Percentiles rank a stretch among this genome's conserved stretches.
Evolutionary conservation across 768 basidiomycete species (phyloP).

Genomic region (Psilocybe sp.): DNA sequence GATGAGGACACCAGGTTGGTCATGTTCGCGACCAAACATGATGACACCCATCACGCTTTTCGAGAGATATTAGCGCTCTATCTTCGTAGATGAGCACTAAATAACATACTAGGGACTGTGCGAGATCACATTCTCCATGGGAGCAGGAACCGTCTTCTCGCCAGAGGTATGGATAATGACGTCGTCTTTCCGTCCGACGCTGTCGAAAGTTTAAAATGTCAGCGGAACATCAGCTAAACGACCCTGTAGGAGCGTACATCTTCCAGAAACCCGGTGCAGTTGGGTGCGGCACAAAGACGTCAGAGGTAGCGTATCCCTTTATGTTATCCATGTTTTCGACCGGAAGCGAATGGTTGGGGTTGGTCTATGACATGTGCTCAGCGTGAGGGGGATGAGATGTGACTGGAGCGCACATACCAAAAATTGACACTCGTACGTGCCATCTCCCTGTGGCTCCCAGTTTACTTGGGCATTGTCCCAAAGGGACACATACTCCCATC

Average conservation of each 20-base stretch:
- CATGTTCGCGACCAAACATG: constrained; percentile 41
- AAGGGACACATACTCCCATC: constrained; percentile 30
- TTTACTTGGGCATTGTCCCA: constrained; percentile 21
- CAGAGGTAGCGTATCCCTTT: constrained; percentile 40
- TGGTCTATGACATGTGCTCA: constrained; percentile 20
- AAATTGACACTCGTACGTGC: constrained; percentile 34
- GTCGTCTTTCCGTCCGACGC: constrained; percentile 37
- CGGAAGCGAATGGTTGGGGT: constrained; percentile 27
- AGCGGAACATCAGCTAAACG: background rate
- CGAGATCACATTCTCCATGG: constrained; percentile 22
- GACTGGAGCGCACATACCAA: constrained; percentile 22
- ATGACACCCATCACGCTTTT: constrained; percentile 27
- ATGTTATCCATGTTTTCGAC: constrained; percentile 35
- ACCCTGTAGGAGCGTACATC: constrained; percentile 23
- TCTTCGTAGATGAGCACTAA: background rate
- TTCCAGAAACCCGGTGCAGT: constrained; percentile 33
- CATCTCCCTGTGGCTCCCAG: constrained; percentile 36
- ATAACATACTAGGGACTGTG: constrained; percentile 23
- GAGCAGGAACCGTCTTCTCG: constrained; percentile 31
- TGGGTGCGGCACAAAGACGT: constrained; percentile 37
- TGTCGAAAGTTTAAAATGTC: constrained; percentile 6
- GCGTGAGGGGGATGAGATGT: background rate
- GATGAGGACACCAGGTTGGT: constrained; percentile 31
- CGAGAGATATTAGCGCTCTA: background rate
- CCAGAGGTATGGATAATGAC: constrained; percentile 31